phyloP scores from a whole-genome alignment of 768 basidiomycete genomes.

The Boletus coccyginus region DNA sequence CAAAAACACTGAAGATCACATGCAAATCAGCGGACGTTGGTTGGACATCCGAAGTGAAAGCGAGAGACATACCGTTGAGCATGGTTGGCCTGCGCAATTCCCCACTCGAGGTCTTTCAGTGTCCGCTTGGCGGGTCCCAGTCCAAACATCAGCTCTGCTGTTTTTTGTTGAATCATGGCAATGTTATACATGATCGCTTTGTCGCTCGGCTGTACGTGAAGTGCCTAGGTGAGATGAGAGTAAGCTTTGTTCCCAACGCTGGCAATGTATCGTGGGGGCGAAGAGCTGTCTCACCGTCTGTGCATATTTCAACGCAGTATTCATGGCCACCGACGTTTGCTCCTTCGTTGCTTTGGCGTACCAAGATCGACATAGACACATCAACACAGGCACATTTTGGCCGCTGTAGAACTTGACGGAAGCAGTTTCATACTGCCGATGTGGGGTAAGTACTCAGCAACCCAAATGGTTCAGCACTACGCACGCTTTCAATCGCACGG shows the following conservation, averaged over 20 bases:
- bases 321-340: conserved; percentile 78
- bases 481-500: conserved; percentile 91
- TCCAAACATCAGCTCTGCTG: conserved; percentile 83
- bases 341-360: conserved; percentile 93
- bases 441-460: background rate
- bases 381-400: conserved; percentile 70
- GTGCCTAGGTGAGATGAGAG: conserved; percentile 51
- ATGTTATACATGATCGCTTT: conserved; percentile 93
- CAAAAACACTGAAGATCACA: conserved; percentile 62
- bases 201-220: conserved; percentile 81
- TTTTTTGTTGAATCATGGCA: conserved; percentile 97
- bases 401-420: conserved; percentile 73
- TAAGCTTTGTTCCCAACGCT: background rate
- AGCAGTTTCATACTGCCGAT: conserved; percentile 83
- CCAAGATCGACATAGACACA: conserved; percentile 91
- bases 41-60: background rate
- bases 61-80: conserved; percentile 70
- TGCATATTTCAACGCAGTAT: conserved; percentile 78
- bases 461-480: conserved; percentile 21
- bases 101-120: conserved; percentile 73
- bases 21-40: background rate
- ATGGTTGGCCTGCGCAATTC: conserved; percentile 76
- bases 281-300: conserved; percentile 53
- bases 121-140: conserved; percentile 74
- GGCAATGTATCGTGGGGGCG: background rate